Conservation (phyloP, 225 moss, liverwort and hornwort genomes). For the Neckera pumila region DNA sequence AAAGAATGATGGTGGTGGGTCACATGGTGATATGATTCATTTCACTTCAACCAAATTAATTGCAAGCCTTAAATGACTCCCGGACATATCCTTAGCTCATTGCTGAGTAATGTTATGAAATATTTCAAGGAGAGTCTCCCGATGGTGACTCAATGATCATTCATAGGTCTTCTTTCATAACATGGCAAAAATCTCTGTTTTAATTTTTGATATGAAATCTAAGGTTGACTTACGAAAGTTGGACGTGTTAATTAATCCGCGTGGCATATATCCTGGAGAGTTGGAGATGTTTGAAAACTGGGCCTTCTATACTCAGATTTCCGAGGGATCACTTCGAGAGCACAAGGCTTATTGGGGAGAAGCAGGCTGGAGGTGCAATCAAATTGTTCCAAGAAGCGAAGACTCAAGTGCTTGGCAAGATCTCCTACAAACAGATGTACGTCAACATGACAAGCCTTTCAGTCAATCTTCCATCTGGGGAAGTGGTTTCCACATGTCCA, state of each 20-base stretch:
- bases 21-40: neutral
- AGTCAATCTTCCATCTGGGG: constrained; percentile 35
- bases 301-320: constrained; percentile 11
- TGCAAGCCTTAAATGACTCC: neutral
- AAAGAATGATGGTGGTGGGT: neutral
- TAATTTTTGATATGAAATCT: neutral
- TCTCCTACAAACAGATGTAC: constrained; percentile 49
- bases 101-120: too few species aligned
- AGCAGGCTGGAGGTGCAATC: constrained; percentile 50
- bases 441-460: constrained; percentile 47
- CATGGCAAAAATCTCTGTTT: neutral
- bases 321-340: constrained; percentile 73
- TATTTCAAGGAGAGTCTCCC: neutral
- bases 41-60: neutral
- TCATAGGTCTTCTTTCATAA: neutral
- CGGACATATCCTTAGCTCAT: neutral
- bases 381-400: constrained; percentile 47
- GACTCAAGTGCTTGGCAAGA: constrained; percentile 28
- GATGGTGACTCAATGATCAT: neutral
- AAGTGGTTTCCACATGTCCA: constrained; percentile 59
- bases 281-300: neutral
- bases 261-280: neutral
- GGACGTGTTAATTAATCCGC: neutral
- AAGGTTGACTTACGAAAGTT: neutral
- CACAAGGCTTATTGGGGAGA: constrained; percentile 57